phyloP scores from a whole-genome alignment of 495 filamentous ascomycete species.

The Penicillium taxi region DNA sequence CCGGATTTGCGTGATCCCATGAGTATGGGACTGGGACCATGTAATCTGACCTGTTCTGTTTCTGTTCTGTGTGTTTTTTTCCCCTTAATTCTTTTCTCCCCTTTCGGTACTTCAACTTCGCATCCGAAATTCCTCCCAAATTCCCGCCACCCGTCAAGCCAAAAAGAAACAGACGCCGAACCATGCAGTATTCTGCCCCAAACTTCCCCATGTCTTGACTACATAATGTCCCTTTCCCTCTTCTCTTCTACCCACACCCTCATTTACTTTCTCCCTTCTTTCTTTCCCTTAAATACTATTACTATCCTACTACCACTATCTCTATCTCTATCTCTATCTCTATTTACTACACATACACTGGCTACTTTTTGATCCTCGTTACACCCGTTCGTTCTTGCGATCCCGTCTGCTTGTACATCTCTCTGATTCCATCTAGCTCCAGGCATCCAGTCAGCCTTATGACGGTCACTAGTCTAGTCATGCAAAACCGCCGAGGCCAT shows the following conservation, averaged over 20 bases:
- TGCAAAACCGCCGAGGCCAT: constrained; percentile 29
- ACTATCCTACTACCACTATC: neutral
- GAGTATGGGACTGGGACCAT: neutral
- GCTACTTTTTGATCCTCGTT: neutral
- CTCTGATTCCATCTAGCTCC: neutral
- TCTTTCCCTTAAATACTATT: constrained; percentile 4
- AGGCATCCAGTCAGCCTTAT: constrained; percentile 21
- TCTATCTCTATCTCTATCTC: neutral
- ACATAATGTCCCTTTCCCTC: constrained; percentile 16
- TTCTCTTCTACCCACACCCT: neutral
- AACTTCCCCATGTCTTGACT: constrained; percentile 17
- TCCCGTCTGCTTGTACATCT: constrained; percentile 7
- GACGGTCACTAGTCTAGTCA: constrained; percentile 31
- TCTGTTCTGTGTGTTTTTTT: constrained; percentile 1
- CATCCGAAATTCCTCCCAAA: constrained; percentile 16
- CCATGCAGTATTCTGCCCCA: constrained; percentile 12
- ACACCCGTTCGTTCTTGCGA: constrained; percentile 6
- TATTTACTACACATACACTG: neutral
- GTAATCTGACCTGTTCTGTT: neutral
- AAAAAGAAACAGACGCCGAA: constrained; percentile 15
- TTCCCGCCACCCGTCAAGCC: constrained; percentile 24
- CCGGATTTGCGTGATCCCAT: constrained; percentile 6
- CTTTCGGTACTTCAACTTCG: constrained; percentile 7
- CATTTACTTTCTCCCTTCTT: constrained; percentile 6
- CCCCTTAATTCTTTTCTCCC: constrained; percentile 2